Base-by-base conservation (phyloP, 2,329 filamentous ascomycete genomes). In the Nakataea oryzae region DNA sequence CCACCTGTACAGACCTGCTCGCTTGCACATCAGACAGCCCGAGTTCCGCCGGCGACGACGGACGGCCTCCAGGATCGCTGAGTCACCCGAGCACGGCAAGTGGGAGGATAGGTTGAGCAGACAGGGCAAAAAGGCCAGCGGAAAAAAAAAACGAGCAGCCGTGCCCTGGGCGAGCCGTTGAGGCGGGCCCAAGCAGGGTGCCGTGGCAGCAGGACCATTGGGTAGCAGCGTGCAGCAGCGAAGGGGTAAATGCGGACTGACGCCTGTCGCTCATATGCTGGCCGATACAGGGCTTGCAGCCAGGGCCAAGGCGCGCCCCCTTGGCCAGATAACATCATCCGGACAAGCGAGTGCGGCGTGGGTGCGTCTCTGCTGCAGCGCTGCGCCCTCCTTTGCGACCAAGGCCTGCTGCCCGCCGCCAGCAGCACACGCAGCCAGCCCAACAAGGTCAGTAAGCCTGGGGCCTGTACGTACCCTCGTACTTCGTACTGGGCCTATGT, bases 321-420 rank as follows among this genome's bases (percentile, higher is more conserved):
- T 30, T 32, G 24, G 24, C 54, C 28, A 27, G 24, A 27, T 57
- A 27, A 13, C 54, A 27, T 57, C 28, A 27, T 57, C 54, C 11
- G 26, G 54, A 13, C 13, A 57, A 21, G 41, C 54, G 28, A 28
- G 28, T 58, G 62, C 62, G 61, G 30, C 65, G 63, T 62, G 41
- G 17, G 14, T 50, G 14, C 21, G 7, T n/a, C n/a, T n/a, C 61
- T 66, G 63, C 67, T 66, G 63, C 64, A 67, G 66, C 67, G 65
- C 67, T 74, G 75, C 74, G 73, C 75, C 74, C 74, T 74, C 68
- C 71, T 74, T 70, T 71, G 68, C 67, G 72, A 67, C 58, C 32
- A 26, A 55, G 54, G 54, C 29, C 26, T 61, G 41, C 30, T 27
- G 41, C 41, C 41, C 21, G 41, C 41, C 14, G 41, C 21, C 41